Conservation (phyloP, 306 rosid species). For the Prunus mongolica region DNA sequence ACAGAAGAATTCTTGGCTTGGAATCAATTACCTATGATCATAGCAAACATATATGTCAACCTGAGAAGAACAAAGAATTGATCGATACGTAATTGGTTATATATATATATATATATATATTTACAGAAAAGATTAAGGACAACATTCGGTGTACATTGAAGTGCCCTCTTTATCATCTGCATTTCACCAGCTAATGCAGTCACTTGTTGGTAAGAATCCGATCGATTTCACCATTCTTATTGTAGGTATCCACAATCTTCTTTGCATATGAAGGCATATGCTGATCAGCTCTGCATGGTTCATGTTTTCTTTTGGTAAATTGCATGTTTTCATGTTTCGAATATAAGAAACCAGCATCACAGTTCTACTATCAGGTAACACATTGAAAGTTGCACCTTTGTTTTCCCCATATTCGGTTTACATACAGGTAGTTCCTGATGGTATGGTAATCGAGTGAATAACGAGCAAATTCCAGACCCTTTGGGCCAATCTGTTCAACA, state of each 20-base stretch:
- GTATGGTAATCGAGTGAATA: slow-evolving; percentile 97
- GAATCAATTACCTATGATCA: neutral
- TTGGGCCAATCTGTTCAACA: slow-evolving; percentile 72
- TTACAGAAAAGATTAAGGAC: neutral
- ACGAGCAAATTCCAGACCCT: slow-evolving; percentile 91
- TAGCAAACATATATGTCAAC: neutral
- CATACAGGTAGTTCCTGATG: slow-evolving; percentile 76
- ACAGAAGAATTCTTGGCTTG: neutral
- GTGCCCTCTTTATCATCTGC: neutral
- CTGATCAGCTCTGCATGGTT: slow-evolving; percentile 73
- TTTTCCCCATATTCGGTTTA: slow-evolving; percentile 82
- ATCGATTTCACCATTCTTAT: slow-evolving; percentile 82
- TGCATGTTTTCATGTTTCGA: slow-evolving; percentile 47
- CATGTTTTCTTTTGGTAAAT: slow-evolving; percentile 3
- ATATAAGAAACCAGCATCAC: slow-evolving; percentile 4
- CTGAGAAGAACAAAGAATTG: neutral
- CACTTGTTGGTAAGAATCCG: slow-evolving; percentile 58
- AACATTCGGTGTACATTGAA: slow-evolving; percentile 4
- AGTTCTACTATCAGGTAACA: neutral
- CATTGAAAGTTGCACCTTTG: slow-evolving; percentile 53
- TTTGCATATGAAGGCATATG: slow-evolving; percentile 85
- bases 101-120: neutral
- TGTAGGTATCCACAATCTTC: slow-evolving; percentile 80
- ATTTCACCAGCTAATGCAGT: slow-evolving; percentile 1
- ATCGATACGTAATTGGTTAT: neutral